Evolutionary conservation across 2,329 filamentous ascomycete species (phyloP).

Genomic region (Magnaporthiopsis incrustans): DNA sequence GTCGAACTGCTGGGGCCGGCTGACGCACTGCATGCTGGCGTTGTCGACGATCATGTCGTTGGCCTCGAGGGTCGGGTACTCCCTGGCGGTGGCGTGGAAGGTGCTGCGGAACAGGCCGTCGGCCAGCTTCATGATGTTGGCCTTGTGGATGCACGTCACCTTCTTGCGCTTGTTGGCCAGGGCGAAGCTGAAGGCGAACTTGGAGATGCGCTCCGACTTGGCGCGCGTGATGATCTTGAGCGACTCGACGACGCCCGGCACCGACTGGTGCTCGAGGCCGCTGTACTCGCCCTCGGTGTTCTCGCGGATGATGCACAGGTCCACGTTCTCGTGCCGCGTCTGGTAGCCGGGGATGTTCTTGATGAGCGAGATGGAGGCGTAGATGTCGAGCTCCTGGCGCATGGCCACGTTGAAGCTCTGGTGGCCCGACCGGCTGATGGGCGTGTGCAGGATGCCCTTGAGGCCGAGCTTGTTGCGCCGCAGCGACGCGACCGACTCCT

Average conservation of each 20-base stretch:
- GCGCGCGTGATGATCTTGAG: constrained; percentile 99
- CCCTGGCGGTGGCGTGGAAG: constrained; percentile 86
- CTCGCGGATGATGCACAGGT: constrained; percentile 99
- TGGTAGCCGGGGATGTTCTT: constrained; percentile 99
- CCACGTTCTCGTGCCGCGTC: constrained; percentile 94
- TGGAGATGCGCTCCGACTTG: constrained; percentile 98
- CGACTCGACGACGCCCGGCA: constrained; percentile 92
- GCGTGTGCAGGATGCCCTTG: constrained; percentile 98
- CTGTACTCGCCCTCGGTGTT: constrained; percentile 99
- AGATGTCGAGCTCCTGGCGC: constrained; percentile 98
- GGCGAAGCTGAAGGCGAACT: constrained; percentile 96
- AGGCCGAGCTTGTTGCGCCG: constrained; percentile 98
- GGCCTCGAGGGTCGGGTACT: constrained; percentile 90
- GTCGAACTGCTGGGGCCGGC: constrained; percentile 94
- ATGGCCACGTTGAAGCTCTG: constrained; percentile 99
- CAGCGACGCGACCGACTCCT: constrained; percentile 88
- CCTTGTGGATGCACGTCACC: constrained; percentile 99
- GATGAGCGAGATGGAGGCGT: constrained; percentile 94
- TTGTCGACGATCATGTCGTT: constrained; percentile 99
- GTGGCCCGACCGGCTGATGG: constrained; percentile 92
- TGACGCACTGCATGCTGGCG: constrained; percentile 98
- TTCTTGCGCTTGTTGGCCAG: constrained; percentile 98
- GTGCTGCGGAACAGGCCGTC: constrained; percentile 98
- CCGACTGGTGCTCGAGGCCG: constrained; percentile 96
- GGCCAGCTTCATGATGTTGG: constrained; percentile 99